These are phyloP conservation scores for Oryza punctata DNA, from an alignment of 176 grass and related monocot genomes.

Conservation along the genomic window DNA sequence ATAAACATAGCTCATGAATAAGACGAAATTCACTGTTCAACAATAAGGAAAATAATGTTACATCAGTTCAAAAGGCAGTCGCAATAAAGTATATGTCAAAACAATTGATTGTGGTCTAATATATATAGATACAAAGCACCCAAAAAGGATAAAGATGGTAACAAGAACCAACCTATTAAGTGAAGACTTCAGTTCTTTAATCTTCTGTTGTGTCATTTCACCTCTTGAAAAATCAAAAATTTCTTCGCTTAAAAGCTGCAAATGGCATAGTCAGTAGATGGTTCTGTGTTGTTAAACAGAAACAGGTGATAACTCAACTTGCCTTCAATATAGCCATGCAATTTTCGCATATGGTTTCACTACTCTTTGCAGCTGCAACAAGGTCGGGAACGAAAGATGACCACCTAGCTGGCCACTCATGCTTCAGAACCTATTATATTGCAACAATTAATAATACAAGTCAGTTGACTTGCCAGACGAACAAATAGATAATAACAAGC, in stretches of 20 bases:
- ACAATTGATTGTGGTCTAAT: background rate
- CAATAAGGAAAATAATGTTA: conserved; percentile 29
- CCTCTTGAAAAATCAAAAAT: conserved; percentile 99
- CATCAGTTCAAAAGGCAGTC: background rate
- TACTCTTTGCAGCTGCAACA: conserved; percentile 95
- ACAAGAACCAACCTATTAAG: conserved; percentile 78
- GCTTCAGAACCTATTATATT: conserved; percentile 84
- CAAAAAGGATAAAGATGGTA: conserved; percentile 18
- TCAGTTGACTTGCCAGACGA: conserved; percentile 11
- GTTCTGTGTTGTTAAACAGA: background rate
- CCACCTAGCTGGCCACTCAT: conserved; percentile 98
- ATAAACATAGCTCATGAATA: conserved; percentile 98
- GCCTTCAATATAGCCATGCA: conserved; percentile 99
- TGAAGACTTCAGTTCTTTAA: conserved; percentile 98
- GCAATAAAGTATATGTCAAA: background rate
- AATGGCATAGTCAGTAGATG: conserved; percentile 5
- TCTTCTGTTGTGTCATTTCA: conserved; percentile 98
- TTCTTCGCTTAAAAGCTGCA: conserved; percentile 99
- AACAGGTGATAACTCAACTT: conserved; percentile 36
- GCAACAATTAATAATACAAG: conserved; percentile 23
- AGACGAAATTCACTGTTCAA: conserved; percentile 89
- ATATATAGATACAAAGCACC: background rate
- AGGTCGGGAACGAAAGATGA: conserved; percentile 94
- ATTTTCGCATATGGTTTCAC: conserved; percentile 98
- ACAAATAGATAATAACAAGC: conserved; percentile 2